Evolutionary conservation across 768 basidiomycete genomes (phyloP).

Genomic region (Xanthoconium purpureum): DNA sequence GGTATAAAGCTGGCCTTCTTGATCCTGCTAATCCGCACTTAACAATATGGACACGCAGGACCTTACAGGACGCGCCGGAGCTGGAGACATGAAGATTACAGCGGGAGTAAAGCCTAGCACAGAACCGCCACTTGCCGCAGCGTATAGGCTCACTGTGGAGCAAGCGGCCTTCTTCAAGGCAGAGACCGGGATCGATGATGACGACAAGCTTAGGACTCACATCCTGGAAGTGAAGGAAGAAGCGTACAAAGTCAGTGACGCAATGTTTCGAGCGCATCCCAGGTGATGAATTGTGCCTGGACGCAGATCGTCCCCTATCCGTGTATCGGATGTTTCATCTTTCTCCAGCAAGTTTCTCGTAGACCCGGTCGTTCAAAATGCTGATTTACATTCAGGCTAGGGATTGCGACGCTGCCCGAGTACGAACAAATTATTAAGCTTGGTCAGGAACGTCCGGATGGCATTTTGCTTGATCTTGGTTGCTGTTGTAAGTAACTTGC

Average conservation of each 20-base stretch:
- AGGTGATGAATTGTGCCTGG: neutral
- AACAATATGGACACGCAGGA: neutral
- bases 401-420: conserved; percentile 10
- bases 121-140: neutral
- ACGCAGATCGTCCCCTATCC: conserved; percentile 27
- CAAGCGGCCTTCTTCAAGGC: conserved; percentile 28
- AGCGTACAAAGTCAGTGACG: conserved; percentile 27
- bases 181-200: conserved; percentile 29
- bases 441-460: conserved; percentile 34
- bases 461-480: conserved; percentile 44
- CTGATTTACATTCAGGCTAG: conserved; percentile 2
- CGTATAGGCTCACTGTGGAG: conserved; percentile 10
- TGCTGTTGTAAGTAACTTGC: conserved; percentile 39
- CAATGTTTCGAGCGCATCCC: neutral
- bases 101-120: neutral
- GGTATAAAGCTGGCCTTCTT: neutral
- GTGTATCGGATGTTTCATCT: conserved; percentile 27
- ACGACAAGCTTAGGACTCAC: conserved; percentile 27
- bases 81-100: conserved; percentile 9
- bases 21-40: too few relatives aligned
- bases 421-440: conserved; percentile 34
- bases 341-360: conserved; percentile 15
- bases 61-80: neutral
- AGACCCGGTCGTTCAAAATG: neutral
- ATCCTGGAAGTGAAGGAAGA: conserved; percentile 30